A percentile compares a stretch with the other conserved stretches of the same genome.
Conservation (phyloP, 176 grass and related monocot genomes). For the Triticum dicoccoides region DNA sequence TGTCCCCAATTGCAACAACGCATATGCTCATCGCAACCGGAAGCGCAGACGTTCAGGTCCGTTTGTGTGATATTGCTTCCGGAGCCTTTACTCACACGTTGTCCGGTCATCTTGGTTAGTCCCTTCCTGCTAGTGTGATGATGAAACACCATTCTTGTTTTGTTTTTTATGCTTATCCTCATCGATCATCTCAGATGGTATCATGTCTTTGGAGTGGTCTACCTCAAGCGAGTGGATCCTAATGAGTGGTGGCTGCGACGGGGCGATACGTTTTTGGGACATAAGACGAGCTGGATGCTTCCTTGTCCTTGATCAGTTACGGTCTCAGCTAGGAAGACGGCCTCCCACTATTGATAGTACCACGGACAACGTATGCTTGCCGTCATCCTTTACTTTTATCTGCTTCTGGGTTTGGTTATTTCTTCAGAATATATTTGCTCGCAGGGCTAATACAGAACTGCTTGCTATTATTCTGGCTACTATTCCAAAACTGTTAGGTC, state of each 20-base stretch:
- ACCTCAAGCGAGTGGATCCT: slow-evolving; percentile 80
- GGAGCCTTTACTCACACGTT: slow-evolving; percentile 96
- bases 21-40: slow-evolving; percentile 88
- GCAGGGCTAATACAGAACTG: background rate
- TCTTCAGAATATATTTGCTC: slow-evolving; percentile 10
- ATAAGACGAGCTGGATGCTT: slow-evolving; percentile 90
- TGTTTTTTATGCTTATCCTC: slow-evolving; percentile 34
- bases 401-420: background rate
- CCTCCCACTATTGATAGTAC: slow-evolving; percentile 52
- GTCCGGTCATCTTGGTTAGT: slow-evolving; percentile 89
- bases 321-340: slow-evolving; percentile 71
- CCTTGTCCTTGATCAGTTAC: slow-evolving; percentile 80
- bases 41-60: slow-evolving; percentile 89
- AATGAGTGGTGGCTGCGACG: slow-evolving; percentile 80
- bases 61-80: slow-evolving; percentile 86
- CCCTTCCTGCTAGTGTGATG: slow-evolving; percentile 16
- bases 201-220: slow-evolving; percentile 97
- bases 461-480: background rate
- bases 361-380: slow-evolving; percentile 40
- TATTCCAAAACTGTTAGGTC: background rate
- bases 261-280: slow-evolving; percentile 97
- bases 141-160: slow-evolving; percentile 10
- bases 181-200: slow-evolving; percentile 62
- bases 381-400: background rate
- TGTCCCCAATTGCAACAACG: slow-evolving; percentile 74